A percentile compares a stretch with the other conserved stretches of the same genome.
phyloP scores from a whole-genome alignment of 768 basidiomycete species.

The Mycena vitilis region DNA sequence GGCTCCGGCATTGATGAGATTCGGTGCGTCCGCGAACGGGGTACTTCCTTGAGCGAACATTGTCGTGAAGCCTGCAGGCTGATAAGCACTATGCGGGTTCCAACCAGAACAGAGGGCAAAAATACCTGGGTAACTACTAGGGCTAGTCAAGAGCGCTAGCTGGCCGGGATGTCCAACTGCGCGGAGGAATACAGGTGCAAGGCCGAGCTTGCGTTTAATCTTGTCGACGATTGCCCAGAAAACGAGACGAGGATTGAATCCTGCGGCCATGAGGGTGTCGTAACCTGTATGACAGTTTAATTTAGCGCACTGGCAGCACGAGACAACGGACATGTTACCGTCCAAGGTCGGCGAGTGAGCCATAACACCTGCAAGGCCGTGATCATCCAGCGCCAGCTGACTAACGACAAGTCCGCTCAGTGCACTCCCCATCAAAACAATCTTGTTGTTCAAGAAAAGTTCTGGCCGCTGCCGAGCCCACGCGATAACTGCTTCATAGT shows the following conservation, averaged over 20 bases:
- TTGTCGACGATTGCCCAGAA: slow-evolving; percentile 35
- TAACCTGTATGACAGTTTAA: slow-evolving; percentile 12
- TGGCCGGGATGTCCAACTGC: slow-evolving; percentile 36
- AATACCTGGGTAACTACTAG: slow-evolving; percentile 22
- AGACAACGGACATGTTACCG: slow-evolving; percentile 26
- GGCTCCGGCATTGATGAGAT: slow-evolving; percentile 34
- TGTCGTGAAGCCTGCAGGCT: too few species aligned
- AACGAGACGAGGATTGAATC: slow-evolving; percentile 33
- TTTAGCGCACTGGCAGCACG: not conserved
- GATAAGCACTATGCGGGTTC: not conserved
- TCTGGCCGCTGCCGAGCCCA: slow-evolving; percentile 40
- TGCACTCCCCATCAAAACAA: slow-evolving; percentile 43
- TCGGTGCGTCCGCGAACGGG: slow-evolving; percentile 33
- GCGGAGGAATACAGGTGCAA: slow-evolving; percentile 31
- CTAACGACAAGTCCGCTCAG: slow-evolving; percentile 38
- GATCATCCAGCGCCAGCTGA: slow-evolving; percentile 36
- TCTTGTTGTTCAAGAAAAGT: slow-evolving; percentile 39
- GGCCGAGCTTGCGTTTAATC: slow-evolving; percentile 27
- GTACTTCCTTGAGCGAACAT: slow-evolving; percentile 34
- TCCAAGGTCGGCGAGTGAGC: slow-evolving; percentile 42
- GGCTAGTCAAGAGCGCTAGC: slow-evolving; percentile 33
- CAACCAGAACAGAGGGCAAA: not conserved
- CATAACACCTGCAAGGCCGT: slow-evolving; percentile 41
- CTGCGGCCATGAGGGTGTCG: slow-evolving; percentile 27
- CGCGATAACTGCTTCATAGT: slow-evolving; percentile 38